phyloP scores from a whole-genome alignment of 164 flowering plant species.

The Stephania japonica region DNA sequence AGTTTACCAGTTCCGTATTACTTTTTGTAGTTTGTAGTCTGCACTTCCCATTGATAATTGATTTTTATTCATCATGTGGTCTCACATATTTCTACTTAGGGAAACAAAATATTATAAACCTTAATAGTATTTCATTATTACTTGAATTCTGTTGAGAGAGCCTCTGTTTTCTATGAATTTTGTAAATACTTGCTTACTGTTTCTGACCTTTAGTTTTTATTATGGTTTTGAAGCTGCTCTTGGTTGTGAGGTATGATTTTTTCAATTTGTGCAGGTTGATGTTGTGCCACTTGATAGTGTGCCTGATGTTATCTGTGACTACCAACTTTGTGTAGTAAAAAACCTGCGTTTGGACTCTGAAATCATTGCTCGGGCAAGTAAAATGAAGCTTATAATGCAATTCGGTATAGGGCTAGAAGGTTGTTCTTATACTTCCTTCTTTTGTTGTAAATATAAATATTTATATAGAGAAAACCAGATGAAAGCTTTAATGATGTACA shows the following conservation, averaged over 20 bases:
- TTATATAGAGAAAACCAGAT: too few relatives aligned
- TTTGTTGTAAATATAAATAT: not conserved
- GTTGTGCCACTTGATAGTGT: constrained; percentile 55
- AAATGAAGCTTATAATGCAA: constrained; percentile 85
- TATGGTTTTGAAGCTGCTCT: not conserved
- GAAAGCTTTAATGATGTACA: too few relatives aligned
- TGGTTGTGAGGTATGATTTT: not conserved
- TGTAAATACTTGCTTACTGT: not conserved
- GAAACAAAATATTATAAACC: too few relatives aligned
- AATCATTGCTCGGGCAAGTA: constrained; percentile 54
- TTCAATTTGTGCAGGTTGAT: constrained; percentile 53
- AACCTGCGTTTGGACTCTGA: constrained; percentile 43
- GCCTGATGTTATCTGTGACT: constrained; percentile 51
- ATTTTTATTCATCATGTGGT: too few relatives aligned
- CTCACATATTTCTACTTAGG: too few relatives aligned
- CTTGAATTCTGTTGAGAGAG: not conserved
- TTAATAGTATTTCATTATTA: not conserved
- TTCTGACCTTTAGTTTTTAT: not conserved
- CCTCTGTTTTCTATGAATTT: not conserved
- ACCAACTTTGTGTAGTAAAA: constrained; percentile 70
- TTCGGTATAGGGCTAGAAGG: constrained; percentile 95
- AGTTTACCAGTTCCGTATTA: too few relatives aligned
- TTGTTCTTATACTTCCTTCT: constrained; percentile 8
- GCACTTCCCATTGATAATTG: too few relatives aligned
- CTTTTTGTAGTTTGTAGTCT: too few relatives aligned